Percentiles rank a stretch among this genome's conserved stretches.
Conservation (phyloP, 139 green algal species). For the Picocystis salinarum region DNA sequence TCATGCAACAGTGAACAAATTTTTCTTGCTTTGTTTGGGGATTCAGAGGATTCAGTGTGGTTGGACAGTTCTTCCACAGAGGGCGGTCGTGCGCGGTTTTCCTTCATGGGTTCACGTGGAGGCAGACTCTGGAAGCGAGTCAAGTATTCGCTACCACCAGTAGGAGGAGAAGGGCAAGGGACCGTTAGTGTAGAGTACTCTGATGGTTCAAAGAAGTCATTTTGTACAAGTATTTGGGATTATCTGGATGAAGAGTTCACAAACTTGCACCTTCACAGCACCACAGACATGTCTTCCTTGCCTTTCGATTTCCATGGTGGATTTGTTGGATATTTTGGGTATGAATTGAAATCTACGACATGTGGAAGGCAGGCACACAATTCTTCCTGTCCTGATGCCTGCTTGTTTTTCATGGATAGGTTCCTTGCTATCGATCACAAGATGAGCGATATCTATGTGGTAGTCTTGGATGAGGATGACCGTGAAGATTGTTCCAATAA, state of each 20-base stretch:
- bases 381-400: conserved; percentile 53
- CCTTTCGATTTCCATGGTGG: conserved; percentile 91
- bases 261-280: conserved; percentile 5
- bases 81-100: conserved; percentile 60
- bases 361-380: conserved; percentile 11
- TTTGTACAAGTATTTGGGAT: no score
- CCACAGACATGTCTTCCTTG: no score
- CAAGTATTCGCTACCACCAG: conserved; percentile 34
- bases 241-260: conserved; percentile 24
- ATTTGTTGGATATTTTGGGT: conserved; percentile 86
- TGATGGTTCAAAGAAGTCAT: neutral
- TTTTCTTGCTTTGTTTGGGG: no score
- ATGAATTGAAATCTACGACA: conserved; percentile 81
- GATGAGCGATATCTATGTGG: conserved; percentile 41
- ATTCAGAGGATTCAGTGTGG: neutral
- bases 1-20: no score
- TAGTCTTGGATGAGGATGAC: conserved; percentile 18
- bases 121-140: conserved; percentile 58
- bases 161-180: conserved; percentile 3
- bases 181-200: conserved; percentile 1
- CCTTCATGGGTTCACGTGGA: conserved; percentile 66
- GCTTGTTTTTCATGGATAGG: conserved; percentile 68
- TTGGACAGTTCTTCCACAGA: neutral
- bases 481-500: neutral
- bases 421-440: conserved; percentile 68